Conservation (phyloP, 1,284 basidiomycete genomes). For the Sporisorium scitamineum region DNA sequence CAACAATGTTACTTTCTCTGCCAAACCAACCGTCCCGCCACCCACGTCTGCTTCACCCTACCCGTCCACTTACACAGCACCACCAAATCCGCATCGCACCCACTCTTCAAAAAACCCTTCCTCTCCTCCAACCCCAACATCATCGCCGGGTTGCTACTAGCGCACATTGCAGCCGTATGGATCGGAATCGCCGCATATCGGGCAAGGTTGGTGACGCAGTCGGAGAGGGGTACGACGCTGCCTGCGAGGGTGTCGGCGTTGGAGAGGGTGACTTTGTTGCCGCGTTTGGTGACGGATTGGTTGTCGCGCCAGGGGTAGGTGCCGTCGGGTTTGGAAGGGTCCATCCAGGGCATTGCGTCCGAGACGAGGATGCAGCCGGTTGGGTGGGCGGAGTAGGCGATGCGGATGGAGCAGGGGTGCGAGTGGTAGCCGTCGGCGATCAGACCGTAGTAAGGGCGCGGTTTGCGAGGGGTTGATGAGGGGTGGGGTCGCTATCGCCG, state of each 20-base stretch:
- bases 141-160: conserved; percentile 84
- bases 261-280: conserved; percentile 82
- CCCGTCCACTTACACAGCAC: conserved; percentile 79
- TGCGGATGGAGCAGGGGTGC: conserved; percentile 86
- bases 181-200: conserved; percentile 84
- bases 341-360: conserved; percentile 88
- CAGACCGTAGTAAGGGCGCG: conserved; percentile 79
- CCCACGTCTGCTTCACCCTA: conserved; percentile 81
- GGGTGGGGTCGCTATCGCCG: conserved; percentile 73
- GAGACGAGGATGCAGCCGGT: conserved; percentile 88
- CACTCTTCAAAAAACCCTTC: conserved; percentile 83
- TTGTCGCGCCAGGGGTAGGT: conserved; percentile 87
- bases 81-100: conserved; percentile 82
- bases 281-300: conserved; percentile 81
- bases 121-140: conserved; percentile 79
- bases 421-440: conserved; percentile 92
- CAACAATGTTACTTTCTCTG: conserved; percentile 3
- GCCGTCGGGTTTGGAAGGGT: conserved; percentile 84
- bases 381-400: conserved; percentile 84
- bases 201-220: conserved; percentile 85
- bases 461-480: conserved; percentile 18
- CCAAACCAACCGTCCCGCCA: conserved; percentile 74
- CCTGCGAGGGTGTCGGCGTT: conserved; percentile 88
- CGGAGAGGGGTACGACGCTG: conserved; percentile 77
- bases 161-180: conserved; percentile 84